Percentiles rank a stretch among this genome's conserved stretches.
phyloP scores from a whole-genome alignment of 2,329 filamentous ascomycete genomes.

The Plenodomus tracheiphilus region DNA sequence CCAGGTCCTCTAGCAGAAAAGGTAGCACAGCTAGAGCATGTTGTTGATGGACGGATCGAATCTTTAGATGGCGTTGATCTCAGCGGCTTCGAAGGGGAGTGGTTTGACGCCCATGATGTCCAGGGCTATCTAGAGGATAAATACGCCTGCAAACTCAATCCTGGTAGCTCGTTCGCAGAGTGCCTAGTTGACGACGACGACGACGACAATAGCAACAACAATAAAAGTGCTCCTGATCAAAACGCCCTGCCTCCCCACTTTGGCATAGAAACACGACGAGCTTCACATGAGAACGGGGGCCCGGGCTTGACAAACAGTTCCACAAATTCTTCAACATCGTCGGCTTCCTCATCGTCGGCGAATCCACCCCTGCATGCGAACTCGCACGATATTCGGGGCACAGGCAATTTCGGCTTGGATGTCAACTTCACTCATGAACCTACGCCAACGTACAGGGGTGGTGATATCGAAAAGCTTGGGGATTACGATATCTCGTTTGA shows the following conservation, averaged over 20 bases:
- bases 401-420: conserved; percentile 26
- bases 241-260: neutral
- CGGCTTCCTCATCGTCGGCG: conserved; percentile 1
- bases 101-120: conserved; percentile 76
- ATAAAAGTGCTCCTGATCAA: conserved; percentile 1
- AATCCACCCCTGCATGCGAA: conserved; percentile 1
- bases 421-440: neutral
- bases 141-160: conserved; percentile 65
- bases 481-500: conserved; percentile 31
- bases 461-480: conserved; percentile 13
- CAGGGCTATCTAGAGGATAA: conserved; percentile 69
- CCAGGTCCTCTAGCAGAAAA: conserved; percentile 40
- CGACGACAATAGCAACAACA: too few species aligned
- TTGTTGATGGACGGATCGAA: conserved; percentile 21
- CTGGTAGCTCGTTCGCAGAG: conserved; percentile 62
- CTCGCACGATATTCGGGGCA: conserved; percentile 6
- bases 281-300: neutral
- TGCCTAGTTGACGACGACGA: conserved; percentile 43
- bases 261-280: neutral
- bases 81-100: conserved; percentile 71
- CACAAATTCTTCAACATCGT: neutral
- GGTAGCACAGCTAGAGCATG: neutral
- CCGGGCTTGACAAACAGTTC: conserved; percentile 8
- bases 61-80: conserved; percentile 51
- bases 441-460: neutral